Evolutionary conservation across 2,329 filamentous ascomycete genomes (phyloP).

Genomic region (Arthrobotrys sinensis): DNA sequence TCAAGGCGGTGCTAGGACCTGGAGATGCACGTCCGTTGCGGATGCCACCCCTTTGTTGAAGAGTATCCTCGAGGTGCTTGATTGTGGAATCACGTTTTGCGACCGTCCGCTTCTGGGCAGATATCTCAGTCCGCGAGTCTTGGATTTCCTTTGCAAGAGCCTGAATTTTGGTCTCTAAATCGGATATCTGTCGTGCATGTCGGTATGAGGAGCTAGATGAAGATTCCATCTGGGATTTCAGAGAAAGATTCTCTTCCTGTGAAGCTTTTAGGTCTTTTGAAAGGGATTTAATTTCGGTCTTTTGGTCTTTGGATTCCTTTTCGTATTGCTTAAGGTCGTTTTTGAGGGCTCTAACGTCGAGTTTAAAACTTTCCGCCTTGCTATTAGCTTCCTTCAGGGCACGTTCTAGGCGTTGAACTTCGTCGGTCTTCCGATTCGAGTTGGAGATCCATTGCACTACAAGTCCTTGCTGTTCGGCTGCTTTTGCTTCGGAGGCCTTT

Average conservation of each 20-base stretch:
- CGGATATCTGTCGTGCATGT: constrained; percentile 45
- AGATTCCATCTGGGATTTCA: constrained; percentile 44
- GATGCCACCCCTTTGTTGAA: constrained; percentile 39
- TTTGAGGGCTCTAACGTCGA: constrained; percentile 44
- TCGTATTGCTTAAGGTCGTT: constrained; percentile 58
- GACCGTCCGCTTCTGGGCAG: constrained; percentile 33
- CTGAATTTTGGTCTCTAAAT: constrained; percentile 50
- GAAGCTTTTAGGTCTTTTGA: constrained; percentile 39
- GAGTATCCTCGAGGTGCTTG: constrained; percentile 44
- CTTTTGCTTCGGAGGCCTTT: constrained; percentile 39
- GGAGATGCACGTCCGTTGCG: constrained; percentile 49
- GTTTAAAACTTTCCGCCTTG: constrained; percentile 51
- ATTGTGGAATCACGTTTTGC: constrained; percentile 52
- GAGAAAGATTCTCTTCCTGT: constrained; percentile 37
- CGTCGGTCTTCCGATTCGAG: constrained; percentile 48
- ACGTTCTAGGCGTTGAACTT: constrained; percentile 46
- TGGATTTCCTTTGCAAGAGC: constrained; percentile 46
- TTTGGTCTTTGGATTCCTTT: constrained; percentile 50
- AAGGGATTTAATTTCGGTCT: constrained; percentile 45
- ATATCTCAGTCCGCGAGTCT: constrained; percentile 41
- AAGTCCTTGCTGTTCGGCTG: constrained; percentile 44
- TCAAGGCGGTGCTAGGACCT: constrained; percentile 26
- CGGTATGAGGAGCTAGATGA: constrained; percentile 46
- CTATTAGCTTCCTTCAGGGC: constrained; percentile 48
- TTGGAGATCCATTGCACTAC: constrained; percentile 51